These are phyloP conservation scores for Sclerotinia minor DNA, from an alignment of 2,329 filamentous ascomycete species.

Conservation along the genomic window DNA sequence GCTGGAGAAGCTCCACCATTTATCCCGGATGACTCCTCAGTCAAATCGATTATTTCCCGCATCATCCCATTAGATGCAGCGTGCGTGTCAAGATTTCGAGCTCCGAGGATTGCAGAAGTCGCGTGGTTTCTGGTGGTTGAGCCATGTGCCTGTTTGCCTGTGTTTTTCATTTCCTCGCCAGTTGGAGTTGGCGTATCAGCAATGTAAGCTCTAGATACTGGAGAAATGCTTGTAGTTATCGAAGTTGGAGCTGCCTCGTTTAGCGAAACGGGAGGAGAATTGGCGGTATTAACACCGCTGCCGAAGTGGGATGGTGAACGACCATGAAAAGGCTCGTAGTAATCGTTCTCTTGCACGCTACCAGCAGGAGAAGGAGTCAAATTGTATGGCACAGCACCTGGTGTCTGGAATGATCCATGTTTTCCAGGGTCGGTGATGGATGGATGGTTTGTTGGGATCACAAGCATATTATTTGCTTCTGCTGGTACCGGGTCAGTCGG, in stretches of 20 bases:
- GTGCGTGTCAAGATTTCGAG: background rate
- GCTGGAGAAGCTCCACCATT: background rate
- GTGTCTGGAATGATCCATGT: background rate
- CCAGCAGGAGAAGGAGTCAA: constrained; percentile 1
- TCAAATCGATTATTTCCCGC: background rate
- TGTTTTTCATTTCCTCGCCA: background rate
- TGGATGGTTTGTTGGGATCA: background rate
- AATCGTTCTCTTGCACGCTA: background rate
- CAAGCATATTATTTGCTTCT: background rate
- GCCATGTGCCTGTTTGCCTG: background rate
- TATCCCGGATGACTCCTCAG: background rate
- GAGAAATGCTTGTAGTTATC: background rate
- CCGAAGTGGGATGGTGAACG: background rate
- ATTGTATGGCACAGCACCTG: constrained; percentile 15
- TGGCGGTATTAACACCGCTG: background rate
- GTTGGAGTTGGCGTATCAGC: background rate
- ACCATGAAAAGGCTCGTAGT: background rate
- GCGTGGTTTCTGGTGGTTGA: too few species aligned
- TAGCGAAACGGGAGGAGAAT: background rate
- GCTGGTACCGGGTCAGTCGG: too few species aligned
- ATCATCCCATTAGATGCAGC: background rate
- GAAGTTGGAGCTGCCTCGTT: background rate
- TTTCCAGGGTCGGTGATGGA: background rate
- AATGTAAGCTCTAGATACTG: background rate
- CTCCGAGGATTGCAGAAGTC: background rate